Conservation (phyloP, 1,139 yeast genomes). For the Hyphopichia burtonii region DNA sequence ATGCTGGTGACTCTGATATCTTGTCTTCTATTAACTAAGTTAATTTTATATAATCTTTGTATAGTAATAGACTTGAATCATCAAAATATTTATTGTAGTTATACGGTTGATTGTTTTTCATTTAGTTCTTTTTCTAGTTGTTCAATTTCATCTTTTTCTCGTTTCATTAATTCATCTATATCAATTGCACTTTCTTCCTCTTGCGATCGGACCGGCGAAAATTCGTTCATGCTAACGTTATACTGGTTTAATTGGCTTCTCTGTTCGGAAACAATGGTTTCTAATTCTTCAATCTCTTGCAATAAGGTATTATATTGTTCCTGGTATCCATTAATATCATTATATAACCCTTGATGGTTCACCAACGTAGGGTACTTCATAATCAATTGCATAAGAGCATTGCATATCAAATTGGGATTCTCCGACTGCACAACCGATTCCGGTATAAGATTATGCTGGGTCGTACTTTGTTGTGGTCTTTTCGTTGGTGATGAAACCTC, state of each 20-base stretch:
- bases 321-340: conserved; percentile 19
- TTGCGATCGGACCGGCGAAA: conserved; percentile 16
- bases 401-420: conserved; percentile 19
- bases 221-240: conserved; percentile 15
- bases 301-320: conserved; percentile 19
- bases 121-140: conserved; percentile 29
- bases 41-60: conserved; percentile 9
- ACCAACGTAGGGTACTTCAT: conserved; percentile 30
- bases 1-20: conserved; percentile 99
- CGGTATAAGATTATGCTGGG: conserved; percentile 5
- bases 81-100: no score
- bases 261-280: conserved; percentile 27
- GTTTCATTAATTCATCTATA: conserved; percentile 30
- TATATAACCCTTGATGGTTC: conserved; percentile 20
- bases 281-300: conserved; percentile 28
- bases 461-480: background rate
- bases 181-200: conserved; percentile 19
- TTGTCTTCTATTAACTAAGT: conserved; percentile 50
- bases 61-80: conserved; percentile 13
- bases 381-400: conserved; percentile 18
- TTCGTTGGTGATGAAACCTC: background rate
- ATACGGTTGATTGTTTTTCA: conserved; percentile 6
- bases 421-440: conserved; percentile 8
- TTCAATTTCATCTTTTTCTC: conserved; percentile 35
- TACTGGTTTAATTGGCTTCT: conserved; percentile 24